phyloP scores from a whole-genome alignment of 169 alveolate species.

The Babesia gibsoni region DNA sequence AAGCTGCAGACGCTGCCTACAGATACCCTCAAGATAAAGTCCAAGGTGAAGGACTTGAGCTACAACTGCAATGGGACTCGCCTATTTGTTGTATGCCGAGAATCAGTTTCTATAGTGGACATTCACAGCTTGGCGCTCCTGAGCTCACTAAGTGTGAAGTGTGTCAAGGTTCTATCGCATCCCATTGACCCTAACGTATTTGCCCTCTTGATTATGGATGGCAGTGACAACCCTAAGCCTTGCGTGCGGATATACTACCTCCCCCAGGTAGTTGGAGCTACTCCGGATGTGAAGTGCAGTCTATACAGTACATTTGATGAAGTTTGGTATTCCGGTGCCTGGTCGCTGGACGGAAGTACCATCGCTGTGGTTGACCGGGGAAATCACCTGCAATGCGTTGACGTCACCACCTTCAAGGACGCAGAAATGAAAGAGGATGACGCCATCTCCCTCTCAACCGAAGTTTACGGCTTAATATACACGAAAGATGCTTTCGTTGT shows the following conservation, averaged over 20 bases:
- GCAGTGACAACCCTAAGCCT: constrained; percentile 22
- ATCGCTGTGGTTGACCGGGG: constrained; percentile 58
- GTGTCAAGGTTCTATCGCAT: constrained; percentile 39
- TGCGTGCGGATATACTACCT: constrained; percentile 32
- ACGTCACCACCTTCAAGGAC: constrained; percentile 1
- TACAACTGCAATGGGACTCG: constrained; percentile 55
- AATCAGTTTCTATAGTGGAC: constrained; percentile 22
- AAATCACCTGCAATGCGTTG: constrained; percentile 54
- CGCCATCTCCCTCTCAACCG: constrained; percentile 28
- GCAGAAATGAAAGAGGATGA: constrained; percentile 1
- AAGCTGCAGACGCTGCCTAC: constrained; percentile 1
- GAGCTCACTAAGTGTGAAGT: constrained; percentile 15
- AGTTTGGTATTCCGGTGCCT: constrained; percentile 57
- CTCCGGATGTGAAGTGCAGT: not conserved
- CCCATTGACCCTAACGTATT: constrained; percentile 47
- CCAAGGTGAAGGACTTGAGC: constrained; percentile 42
- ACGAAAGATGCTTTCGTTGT: constrained; percentile 39
- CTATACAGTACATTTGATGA: constrained; percentile 44
- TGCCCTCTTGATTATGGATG: constrained; percentile 46
- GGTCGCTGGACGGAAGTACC: constrained; percentile 57
- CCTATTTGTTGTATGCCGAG: constrained; percentile 53
- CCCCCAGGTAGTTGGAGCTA: not conserved
- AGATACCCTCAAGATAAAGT: constrained; percentile 38
- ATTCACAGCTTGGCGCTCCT: constrained; percentile 13
- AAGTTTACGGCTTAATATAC: constrained; percentile 58